Evolutionary conservation across 2,329 filamentous ascomycete genomes (phyloP), one percentile per base, ranked within the genome.

Genomic region (Pseudogymnoascus sp.): DNA sequence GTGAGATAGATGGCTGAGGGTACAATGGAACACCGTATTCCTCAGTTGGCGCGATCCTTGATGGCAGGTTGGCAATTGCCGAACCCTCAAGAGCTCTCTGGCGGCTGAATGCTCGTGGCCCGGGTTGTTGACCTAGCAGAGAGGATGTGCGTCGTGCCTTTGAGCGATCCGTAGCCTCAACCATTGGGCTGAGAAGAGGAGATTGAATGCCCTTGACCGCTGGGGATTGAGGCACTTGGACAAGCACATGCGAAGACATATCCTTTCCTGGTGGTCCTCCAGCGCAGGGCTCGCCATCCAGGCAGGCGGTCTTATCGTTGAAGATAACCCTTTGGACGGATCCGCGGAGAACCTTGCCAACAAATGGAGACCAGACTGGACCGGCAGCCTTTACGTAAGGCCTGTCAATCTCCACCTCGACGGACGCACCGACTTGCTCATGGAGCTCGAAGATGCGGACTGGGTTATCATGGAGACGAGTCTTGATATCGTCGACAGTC

Each of bases 361-460:
- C 82, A 70, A 92, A 88, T 6, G 89, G 89, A 67, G 89, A 90
- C 88, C 86, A 91, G 21, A 77, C 74, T 35, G 78, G 68, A 21
- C 77, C 74, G 63, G 75, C 73, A 59, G 83, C 75, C 63, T 87
- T 78, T 3, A 82, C 79, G 73, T 89, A 89, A 1, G 86, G 82
- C 50, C 89, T 84, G 72, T 91, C 89, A 69, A 92, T 80, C 75
- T 92, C 89, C 21, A 90, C 82, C 77, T 92, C 89, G 37, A 92
- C 81, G 4, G 83, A 84, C 38, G 87, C 86, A 64, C 86, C 86
- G n/a, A 82, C 76, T 75, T 92, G 89, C 69, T 92, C 89, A 67
- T 92, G 89, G 60, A 92, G 82, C 77, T 92, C 89, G 69, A 92
- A 92, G 69, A 92, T 92, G 72, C 84, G 83, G 77, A 88, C 89